Evolutionary conservation across 495 filamentous ascomycete species (phyloP).

Genomic region (Hyaloscypha variabilis): DNA sequence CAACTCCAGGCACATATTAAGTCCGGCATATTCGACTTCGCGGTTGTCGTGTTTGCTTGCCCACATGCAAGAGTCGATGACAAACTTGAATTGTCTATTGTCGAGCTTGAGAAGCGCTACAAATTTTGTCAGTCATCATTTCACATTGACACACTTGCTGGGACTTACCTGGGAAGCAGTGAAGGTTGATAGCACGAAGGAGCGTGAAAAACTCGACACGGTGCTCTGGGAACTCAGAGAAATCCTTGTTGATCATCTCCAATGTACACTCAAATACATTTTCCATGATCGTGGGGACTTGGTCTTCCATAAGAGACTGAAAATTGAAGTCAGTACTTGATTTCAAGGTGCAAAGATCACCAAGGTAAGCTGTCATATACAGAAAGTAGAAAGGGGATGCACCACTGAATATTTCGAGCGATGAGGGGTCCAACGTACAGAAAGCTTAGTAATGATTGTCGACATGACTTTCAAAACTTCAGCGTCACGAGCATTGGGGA

Average conservation of each 20-base stretch:
- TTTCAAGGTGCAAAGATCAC: not conserved
- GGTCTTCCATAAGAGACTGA: constrained; percentile 93
- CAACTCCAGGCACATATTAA: constrained; percentile 98
- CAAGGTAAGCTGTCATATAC: not conserved
- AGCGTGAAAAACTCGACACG: constrained; percentile 98
- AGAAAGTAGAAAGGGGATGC: constrained; percentile 21
- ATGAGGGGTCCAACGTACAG: constrained; percentile 67
- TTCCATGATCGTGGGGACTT: constrained; percentile 96
- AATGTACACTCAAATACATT: constrained; percentile 98
- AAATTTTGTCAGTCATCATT: constrained; percentile 18
- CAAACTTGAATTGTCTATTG: constrained; percentile 95
- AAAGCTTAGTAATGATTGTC: constrained; percentile 92
- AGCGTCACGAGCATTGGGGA: constrained; percentile 92
- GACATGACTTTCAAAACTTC: constrained; percentile 98
- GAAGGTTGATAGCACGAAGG: constrained; percentile 90
- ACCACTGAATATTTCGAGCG: constrained; percentile 39
- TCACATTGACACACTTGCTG: not conserved
- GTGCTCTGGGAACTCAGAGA: constrained; percentile 98
- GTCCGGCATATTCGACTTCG: constrained; percentile 94
- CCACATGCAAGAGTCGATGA: constrained; percentile 99
- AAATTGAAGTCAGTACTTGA: constrained; percentile 39
- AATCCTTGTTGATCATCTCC: constrained; percentile 99
- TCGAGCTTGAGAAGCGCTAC: constrained; percentile 87
- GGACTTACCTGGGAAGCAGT: constrained; percentile 77
- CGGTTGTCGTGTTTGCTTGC: constrained; percentile 99